Percentiles rank a stretch among this genome's conserved stretches.
Evolutionary conservation across 2,329 filamentous ascomycete species (phyloP).

Genomic region (Sclerotinia trifoliorum): DNA sequence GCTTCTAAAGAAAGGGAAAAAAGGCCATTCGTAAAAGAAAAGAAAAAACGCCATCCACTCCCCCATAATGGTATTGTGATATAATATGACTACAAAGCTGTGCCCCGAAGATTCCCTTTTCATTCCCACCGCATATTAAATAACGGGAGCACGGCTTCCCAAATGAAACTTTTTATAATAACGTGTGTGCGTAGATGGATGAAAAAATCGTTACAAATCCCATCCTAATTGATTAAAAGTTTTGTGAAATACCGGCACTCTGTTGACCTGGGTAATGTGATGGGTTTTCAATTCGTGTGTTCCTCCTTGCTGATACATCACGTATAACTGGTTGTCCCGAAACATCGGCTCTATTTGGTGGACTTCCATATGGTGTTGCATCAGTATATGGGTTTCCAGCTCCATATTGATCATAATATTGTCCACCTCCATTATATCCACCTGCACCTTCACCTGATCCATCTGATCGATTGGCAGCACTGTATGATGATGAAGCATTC

Average conservation of each 20-base stretch:
- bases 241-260: constrained; percentile 93
- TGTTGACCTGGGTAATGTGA: constrained; percentile 80
- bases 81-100: constrained; percentile 34
- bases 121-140: constrained; percentile 18
- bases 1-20: constrained; percentile 3
- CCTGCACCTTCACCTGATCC: constrained; percentile 54
- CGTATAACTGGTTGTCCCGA: constrained; percentile 77
- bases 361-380: constrained; percentile 41
- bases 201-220: constrained; percentile 6
- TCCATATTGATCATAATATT: constrained; percentile 54
- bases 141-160: constrained; percentile 18
- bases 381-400: constrained; percentile 56
- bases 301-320: constrained; percentile 87
- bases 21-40: constrained; percentile 9
- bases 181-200: constrained; percentile 16
- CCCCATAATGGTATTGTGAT: constrained; percentile 35
- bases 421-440: constrained; percentile 48
- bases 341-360: constrained; percentile 45
- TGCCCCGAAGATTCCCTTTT: constrained; percentile 21
- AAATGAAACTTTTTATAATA: constrained; percentile 28
- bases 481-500: constrained; percentile 96
- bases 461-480: constrained; percentile 73
- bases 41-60: constrained; percentile 22
- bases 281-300: constrained; percentile 91
- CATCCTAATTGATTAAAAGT: constrained; percentile 62